Conservation (phyloP, 202 grass and related monocot species). For the Zizania palustris region DNA sequence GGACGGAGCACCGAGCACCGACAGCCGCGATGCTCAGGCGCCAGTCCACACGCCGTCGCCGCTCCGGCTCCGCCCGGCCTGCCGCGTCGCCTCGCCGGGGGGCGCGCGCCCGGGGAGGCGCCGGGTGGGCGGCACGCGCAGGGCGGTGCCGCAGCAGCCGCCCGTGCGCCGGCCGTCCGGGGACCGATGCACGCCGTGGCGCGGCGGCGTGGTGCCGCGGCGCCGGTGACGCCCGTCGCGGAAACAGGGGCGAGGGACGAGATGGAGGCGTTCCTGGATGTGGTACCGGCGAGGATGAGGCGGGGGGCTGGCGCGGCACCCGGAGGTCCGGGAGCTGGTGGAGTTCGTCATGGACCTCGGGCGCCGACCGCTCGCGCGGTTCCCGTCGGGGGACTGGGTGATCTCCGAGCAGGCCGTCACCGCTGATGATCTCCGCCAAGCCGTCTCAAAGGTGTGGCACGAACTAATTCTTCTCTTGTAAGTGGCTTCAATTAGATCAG, state of each 20-base stretch:
- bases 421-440: conserved; percentile 74
- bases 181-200: conserved; percentile 57
- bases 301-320: conserved; percentile 67
- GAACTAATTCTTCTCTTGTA: background rate
- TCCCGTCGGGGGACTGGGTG: conserved; percentile 89
- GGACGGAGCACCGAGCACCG: too few species aligned
- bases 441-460: conserved; percentile 74
- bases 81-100: conserved; percentile 43
- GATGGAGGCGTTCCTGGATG: conserved; percentile 79
- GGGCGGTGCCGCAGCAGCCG: conserved; percentile 62
- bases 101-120: conserved; percentile 39
- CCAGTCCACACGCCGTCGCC: conserved; percentile 56
- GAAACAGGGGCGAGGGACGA: conserved; percentile 35
- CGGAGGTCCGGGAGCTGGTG: conserved; percentile 74
- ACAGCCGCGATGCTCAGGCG: conserved; percentile 56
- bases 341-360: conserved; percentile 98
- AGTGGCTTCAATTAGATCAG: too few species aligned
- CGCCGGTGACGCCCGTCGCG: conserved; percentile 2
- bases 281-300: conserved; percentile 82
- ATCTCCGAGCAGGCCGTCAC: conserved; percentile 74
- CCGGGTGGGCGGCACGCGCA: conserved; percentile 38
- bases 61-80: conserved; percentile 53
- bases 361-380: conserved; percentile 71
- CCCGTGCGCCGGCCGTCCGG: conserved; percentile 72
- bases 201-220: conserved; percentile 3